These are phyloP conservation scores for Saitozyma podzolica DNA, from an alignment of 768 basidiomycete genomes.

Conservation along the genomic window DNA sequence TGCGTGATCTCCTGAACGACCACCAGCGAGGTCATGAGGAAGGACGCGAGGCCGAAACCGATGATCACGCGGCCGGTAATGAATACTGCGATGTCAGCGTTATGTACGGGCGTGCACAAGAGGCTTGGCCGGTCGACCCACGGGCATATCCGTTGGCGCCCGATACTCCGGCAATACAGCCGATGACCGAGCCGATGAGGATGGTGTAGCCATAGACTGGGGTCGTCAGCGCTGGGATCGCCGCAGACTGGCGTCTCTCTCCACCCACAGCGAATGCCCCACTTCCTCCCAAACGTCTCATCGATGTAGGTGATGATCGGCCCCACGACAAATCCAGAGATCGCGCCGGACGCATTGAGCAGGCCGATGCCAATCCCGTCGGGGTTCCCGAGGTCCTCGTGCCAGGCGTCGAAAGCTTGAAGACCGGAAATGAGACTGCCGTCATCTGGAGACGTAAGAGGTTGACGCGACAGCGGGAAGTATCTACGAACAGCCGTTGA, in stretches of 20 bases:
- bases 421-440: conserved; percentile 51
- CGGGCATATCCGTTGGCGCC: conserved; percentile 52
- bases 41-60: conserved; percentile 51
- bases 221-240: neutral
- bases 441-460: conserved; percentile 35
- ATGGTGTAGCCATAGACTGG: conserved; percentile 52
- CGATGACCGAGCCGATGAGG: conserved; percentile 50
- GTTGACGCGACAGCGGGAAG: neutral
- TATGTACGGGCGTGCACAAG: neutral
- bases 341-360: conserved; percentile 49
- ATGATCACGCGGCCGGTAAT: conserved; percentile 47
- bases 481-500: conserved; percentile 50
- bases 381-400: conserved; percentile 50
- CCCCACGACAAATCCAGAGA: conserved; percentile 51
- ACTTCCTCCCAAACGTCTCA: conserved; percentile 51
- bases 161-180: conserved; percentile 50
- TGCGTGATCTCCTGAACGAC: conserved; percentile 54
- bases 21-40: conserved; percentile 52
- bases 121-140: conserved; percentile 14
- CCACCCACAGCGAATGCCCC: conserved; percentile 52
- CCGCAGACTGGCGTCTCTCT: neutral
- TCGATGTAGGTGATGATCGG: conserved; percentile 52
- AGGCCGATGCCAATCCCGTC: conserved; percentile 45
- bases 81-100: conserved; percentile 35
- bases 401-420: conserved; percentile 52